Evolutionary conservation across 192 early-diverging fungal species (phyloP).

Genomic region (Coemansia sp.): DNA sequence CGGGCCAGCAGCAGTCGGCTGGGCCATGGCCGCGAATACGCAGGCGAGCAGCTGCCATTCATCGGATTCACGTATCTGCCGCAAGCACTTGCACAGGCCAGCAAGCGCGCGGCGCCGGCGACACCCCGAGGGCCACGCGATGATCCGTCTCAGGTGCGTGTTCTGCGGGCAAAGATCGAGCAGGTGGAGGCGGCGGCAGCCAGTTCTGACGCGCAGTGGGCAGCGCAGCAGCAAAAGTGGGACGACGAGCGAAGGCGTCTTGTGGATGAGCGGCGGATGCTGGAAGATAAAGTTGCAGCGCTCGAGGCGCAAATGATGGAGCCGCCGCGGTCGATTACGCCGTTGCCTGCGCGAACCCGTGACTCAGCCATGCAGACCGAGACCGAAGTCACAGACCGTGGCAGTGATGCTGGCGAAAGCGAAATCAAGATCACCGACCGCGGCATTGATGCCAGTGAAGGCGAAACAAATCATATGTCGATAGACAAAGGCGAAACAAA

Average conservation of each 20-base stretch:
- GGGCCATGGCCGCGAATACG: conserved; percentile 60
- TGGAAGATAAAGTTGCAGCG: conserved; percentile 19
- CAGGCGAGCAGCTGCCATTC: conserved; percentile 80
- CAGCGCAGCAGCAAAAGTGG: conserved; percentile 31
- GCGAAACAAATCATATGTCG: too few species aligned
- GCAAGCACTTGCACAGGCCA: conserved; percentile 11
- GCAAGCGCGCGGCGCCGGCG: background rate
- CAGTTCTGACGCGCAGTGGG: conserved; percentile 10
- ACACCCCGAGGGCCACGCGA: conserved; percentile 40
- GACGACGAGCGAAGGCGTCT: conserved; percentile 22
- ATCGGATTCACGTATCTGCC: conserved; percentile 78
- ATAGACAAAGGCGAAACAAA: background rate
- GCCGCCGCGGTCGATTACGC: conserved; percentile 16
- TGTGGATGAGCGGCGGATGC: conserved; percentile 20
- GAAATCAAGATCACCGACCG: background rate
- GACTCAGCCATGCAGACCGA: conserved; percentile 40
- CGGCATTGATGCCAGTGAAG: background rate
- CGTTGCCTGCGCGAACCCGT: conserved; percentile 17
- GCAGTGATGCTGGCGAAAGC: background rate
- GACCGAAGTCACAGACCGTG: background rate
- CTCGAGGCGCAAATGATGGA: conserved; percentile 24
- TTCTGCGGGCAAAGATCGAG: conserved; percentile 22
- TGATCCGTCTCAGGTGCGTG: conserved; percentile 29
- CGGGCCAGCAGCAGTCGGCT: conserved; percentile 53
- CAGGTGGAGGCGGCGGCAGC: conserved; percentile 31